These are phyloP conservation scores for Zymoseptoria tritici DNA, from an alignment of 2,329 filamentous ascomycete genomes.

Conservation along the genomic window DNA sequence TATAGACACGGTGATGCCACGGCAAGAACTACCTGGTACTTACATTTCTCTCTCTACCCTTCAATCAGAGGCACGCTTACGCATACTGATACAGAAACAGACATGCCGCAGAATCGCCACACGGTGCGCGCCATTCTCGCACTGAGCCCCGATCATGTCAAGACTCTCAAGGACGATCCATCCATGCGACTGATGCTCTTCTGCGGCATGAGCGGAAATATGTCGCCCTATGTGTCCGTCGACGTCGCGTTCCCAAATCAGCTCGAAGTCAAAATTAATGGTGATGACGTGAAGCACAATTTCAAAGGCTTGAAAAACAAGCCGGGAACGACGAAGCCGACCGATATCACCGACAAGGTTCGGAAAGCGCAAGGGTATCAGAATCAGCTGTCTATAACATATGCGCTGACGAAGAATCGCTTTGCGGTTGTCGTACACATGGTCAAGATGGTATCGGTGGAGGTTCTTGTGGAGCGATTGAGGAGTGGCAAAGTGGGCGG, in stretches of 20 bases:
- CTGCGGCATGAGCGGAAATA: conserved; percentile 52
- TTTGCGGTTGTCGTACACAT: conserved; percentile 60
- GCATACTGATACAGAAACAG: conserved; percentile 35
- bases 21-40: conserved; percentile 67
- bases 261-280: conserved; percentile 85
- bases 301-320: conserved; percentile 92
- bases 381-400: conserved; percentile 79
- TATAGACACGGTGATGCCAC: conserved; percentile 54
- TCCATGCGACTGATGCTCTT: conserved; percentile 72
- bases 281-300: conserved; percentile 84
- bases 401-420: conserved; percentile 78
- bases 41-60: conserved; percentile 3
- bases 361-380: conserved; percentile 61
- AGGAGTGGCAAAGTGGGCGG: conserved; percentile 45
- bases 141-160: conserved; percentile 47
- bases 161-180: conserved; percentile 53
- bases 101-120: conserved; percentile 53
- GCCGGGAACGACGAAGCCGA: conserved; percentile 85
- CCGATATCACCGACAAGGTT: conserved; percentile 76
- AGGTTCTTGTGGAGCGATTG: conserved; percentile 63
- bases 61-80: conserved; percentile 22
- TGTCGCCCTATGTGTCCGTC: conserved; percentile 48
- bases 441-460: conserved; percentile 64
- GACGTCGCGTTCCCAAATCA: conserved; percentile 89
- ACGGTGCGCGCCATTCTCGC: conserved; percentile 52